Evolutionary conservation across 1,139 yeast species (phyloP), one percentile per base, ranked within the genome.

Genomic region (Tardiomyces blankii): DNA sequence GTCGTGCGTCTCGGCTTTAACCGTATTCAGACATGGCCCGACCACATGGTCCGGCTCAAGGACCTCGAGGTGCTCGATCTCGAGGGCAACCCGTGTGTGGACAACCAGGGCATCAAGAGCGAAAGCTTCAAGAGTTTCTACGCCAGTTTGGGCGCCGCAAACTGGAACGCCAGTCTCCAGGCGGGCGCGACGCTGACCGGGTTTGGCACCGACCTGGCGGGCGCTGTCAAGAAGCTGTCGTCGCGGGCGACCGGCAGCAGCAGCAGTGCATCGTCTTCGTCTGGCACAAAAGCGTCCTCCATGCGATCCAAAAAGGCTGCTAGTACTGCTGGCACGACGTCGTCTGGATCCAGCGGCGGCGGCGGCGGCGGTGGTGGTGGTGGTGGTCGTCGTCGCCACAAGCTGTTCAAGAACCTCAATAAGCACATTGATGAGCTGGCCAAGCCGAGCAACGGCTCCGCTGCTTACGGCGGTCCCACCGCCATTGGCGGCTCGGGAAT

Each of bases 1-100:
- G 58, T 54, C 6, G 27, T 61, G 14, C 49, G 58, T n/a, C 51
- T 61, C 6, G 51, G 55, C 19, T 54, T 55, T 39, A 61, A 61
- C 42, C 46, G 52, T 23, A 60, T 61, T 35, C 48, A 57, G 3
- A 57, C 60, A 8, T 61, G 65, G 65, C 65, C 65, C 2, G 56
- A 57, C 44, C 64, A 60, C 41, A 49, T 61, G 25, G 53, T 53
- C 4, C 40, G 52, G 13, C 47, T 61, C 27, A 53, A 53, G n/a
- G 50, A 54, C 25, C 50, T 61, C 12, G 47, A 53, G 28, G 56
- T 60, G 3, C 42, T 61, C n/a, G 57, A 52, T 23, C 48, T 61
- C 38, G 62, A 59, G n/a, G 65, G 64, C 9, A 61, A 61, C 47
- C 65, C 65, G 1, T 61, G 65, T 38, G 43, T 59, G 16, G 55